phyloP scores from a whole-genome alignment of 495 filamentous ascomycete genomes.

The Hyaloscypha variabilis region DNA sequence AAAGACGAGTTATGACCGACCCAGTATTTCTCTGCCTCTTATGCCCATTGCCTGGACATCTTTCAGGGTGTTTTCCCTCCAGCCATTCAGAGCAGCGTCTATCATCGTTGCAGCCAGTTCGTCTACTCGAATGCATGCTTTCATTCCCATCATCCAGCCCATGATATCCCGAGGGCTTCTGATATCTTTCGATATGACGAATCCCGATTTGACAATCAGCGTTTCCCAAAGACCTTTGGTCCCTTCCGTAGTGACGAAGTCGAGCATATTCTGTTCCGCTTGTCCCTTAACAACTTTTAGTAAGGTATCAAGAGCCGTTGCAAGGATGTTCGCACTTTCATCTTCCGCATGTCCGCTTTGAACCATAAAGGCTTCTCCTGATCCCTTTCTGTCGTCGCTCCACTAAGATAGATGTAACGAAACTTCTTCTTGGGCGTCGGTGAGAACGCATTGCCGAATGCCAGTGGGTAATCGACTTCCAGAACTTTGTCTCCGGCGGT shows the following conservation, averaged over 20 bases:
- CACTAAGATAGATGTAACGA: conserved; percentile 55
- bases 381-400: conserved; percentile 48
- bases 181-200: conserved; percentile 41
- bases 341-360: conserved; percentile 42
- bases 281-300: conserved; percentile 9
- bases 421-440: conserved; percentile 39
- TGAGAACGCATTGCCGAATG: conserved; percentile 44
- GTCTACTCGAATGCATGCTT: conserved; percentile 35
- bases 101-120: conserved; percentile 44
- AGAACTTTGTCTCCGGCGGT: conserved; percentile 27
- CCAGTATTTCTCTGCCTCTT: conserved; percentile 18
- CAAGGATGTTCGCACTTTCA: conserved; percentile 41
- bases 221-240: conserved; percentile 12
- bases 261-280: conserved; percentile 21
- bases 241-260: conserved; percentile 7
- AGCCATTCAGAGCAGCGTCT: conserved; percentile 40
- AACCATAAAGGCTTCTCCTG: conserved; percentile 46
- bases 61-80: conserved; percentile 37
- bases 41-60: conserved; percentile 31
- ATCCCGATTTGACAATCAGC: conserved; percentile 32
- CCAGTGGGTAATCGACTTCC: conserved; percentile 46
- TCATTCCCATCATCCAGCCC: conserved; percentile 20
- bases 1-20: neutral
- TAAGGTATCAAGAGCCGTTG: neutral
- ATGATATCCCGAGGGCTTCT: conserved; percentile 33